Evolutionary conservation across 306 rosid genomes (phyloP), one percentile per base, ranked within the genome.

Genomic region (Mimosa bimucronata): DNA sequence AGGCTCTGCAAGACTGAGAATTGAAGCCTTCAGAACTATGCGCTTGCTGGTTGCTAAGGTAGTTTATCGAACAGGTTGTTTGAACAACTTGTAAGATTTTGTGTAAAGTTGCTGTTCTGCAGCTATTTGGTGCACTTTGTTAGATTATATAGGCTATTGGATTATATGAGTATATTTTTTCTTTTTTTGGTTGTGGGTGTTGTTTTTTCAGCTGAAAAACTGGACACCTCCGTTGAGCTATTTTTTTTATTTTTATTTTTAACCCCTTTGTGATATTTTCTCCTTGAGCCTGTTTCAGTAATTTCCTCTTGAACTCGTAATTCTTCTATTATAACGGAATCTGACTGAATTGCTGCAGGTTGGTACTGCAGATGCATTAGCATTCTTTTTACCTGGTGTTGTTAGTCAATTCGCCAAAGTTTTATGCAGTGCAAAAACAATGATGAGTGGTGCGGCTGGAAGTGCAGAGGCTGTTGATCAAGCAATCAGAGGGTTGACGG

Each of bases 331-430:
- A 80, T 21, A 77, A 77, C 26, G 71, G 62, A 50, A 61, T 67
- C 71, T 42, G 58, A 45, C 14, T 71, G 55, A 71, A 26, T 30
- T 70, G 75, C 64, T 85, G 55, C 86, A 94, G 98, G 94, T 89
- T 78, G 97, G 97, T 78, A 80, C 90, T 72, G 97, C 97, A 78
- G 98, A 92, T 80, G 92, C 94, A 67, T 91, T 92, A 68, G 97
- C 97, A 82, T 94, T 92, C 87, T 94, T 94, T 85, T 88, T 94
- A 83, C 98, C 98, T 73, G 98, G 98, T 53, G 88, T 90, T 85
- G 97, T 91, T 70, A 91, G 97, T 83, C 93, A 92, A 69, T 87
- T 91, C 88, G 81, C 94, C 57, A 94, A 91, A 85, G 97, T 94
- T 68, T 85, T 94, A 85, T 94, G 74, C 73, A 81, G 91, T 80